Evolutionary conservation across 768 basidiomycete species (phyloP).

Genomic region (Fomitopsis pulvina): DNA sequence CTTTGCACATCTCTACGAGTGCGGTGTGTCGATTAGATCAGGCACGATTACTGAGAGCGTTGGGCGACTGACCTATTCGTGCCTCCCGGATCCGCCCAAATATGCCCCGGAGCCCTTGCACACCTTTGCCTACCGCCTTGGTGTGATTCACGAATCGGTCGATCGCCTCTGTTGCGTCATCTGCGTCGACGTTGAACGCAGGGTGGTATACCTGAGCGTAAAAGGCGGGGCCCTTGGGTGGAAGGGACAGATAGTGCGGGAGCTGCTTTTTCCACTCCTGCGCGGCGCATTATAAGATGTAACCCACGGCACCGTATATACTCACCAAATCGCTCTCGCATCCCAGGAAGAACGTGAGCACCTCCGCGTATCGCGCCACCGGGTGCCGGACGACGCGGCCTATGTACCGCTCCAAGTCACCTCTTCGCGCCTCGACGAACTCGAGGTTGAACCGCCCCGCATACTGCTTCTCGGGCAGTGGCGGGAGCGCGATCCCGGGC

Average conservation of each 20-base stretch:
- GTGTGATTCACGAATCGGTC: constrained; percentile 63
- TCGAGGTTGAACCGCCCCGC: constrained; percentile 73
- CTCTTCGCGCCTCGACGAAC: constrained; percentile 76
- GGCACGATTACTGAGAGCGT: not conserved
- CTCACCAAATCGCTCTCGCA: constrained; percentile 72
- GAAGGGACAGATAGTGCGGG: constrained; percentile 52
- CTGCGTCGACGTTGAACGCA: constrained; percentile 72
- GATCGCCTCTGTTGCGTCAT: constrained; percentile 56
- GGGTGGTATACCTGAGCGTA: constrained; percentile 80
- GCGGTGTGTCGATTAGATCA: not conserved
- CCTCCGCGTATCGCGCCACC: constrained; percentile 70
- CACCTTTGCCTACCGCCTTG: constrained; percentile 58
- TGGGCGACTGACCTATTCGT: constrained; percentile 46
- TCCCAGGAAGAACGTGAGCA: constrained; percentile 71
- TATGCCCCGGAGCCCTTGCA: constrained; percentile 57
- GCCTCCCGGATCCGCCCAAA: constrained; percentile 61
- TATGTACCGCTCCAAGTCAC: constrained; percentile 78
- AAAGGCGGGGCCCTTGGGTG: constrained; percentile 68
- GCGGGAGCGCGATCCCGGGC: constrained; percentile 73
- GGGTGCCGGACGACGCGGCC: constrained; percentile 67
- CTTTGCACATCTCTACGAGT: constrained; percentile 67
- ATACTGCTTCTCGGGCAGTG: constrained; percentile 82
- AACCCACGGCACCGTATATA: constrained; percentile 10
- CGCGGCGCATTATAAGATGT: not conserved
- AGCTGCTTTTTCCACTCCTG: constrained; percentile 70